phyloP scores from a whole-genome alignment of 2,329 filamentous ascomycete species.

The Talaromyces pinophilus region DNA sequence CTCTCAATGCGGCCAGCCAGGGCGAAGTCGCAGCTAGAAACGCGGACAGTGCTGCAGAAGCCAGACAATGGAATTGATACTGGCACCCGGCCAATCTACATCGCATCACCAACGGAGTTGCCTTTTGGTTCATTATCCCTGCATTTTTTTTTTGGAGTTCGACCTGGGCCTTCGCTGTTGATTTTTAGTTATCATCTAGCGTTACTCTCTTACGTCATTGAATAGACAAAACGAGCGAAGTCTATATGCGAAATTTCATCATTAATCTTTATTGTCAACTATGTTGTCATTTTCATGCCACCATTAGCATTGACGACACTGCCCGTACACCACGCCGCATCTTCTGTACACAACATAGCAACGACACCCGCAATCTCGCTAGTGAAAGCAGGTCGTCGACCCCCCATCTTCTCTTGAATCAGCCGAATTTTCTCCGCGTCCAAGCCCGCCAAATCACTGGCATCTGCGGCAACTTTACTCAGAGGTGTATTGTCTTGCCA shows the following conservation, averaged over 20 bases:
- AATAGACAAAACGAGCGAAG: not conserved
- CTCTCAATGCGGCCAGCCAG: slow-evolving; percentile 67
- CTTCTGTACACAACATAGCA: slow-evolving; percentile 71
- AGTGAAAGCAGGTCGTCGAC: slow-evolving; percentile 64
- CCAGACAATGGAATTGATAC: slow-evolving; percentile 59
- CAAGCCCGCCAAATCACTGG: slow-evolving; percentile 52
- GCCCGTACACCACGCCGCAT: slow-evolving; percentile 76
- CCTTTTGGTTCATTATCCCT: not conserved
- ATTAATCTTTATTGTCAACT: slow-evolving; percentile 5
- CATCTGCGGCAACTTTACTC: slow-evolving; percentile 52
- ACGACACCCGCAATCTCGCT: slow-evolving; percentile 74
- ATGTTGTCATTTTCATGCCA: slow-evolving; percentile 63
- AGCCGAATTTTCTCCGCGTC: slow-evolving; percentile 63
- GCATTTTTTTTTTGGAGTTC: slow-evolving; percentile 8
- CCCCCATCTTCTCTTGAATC: slow-evolving; percentile 59
- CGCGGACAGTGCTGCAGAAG: slow-evolving; percentile 63
- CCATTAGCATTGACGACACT: slow-evolving; percentile 80
- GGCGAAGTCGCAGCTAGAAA: slow-evolving; percentile 67
- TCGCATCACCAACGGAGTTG: not conserved
- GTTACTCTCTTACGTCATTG: not conserved
- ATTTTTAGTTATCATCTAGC: not conserved
- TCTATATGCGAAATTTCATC: not conserved
- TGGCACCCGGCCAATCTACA: not conserved
- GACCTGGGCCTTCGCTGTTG: not conserved
- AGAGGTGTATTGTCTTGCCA: slow-evolving; percentile 67